Evolutionary conservation across 108 stramenopile genomes (phyloP).

Genomic region (Pseudonitzschia delicatissima): DNA sequence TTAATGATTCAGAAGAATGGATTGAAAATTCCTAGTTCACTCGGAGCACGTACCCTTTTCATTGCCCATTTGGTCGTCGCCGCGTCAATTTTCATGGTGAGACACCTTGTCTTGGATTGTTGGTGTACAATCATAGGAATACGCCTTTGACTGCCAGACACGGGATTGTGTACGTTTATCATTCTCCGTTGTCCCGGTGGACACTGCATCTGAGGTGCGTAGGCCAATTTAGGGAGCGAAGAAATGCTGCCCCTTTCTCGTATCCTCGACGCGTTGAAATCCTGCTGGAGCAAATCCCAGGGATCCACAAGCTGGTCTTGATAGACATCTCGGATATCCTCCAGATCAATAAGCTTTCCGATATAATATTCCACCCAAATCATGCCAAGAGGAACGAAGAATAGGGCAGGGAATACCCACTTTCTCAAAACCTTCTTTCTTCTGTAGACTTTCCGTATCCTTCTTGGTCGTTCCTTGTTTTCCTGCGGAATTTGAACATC

Average conservation of each 20-base stretch:
- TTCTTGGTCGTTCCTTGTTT: slow-evolving; percentile 3
- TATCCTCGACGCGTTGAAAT: not conserved
- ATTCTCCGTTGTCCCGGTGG: slow-evolving; percentile 16
- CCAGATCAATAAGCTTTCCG: slow-evolving; percentile 13
- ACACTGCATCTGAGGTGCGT: slow-evolving; percentile 7
- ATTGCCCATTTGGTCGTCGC: slow-evolving; percentile 17
- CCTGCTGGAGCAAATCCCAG: slow-evolving; percentile 16
- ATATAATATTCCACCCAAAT: slow-evolving; percentile 26
- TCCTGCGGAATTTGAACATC: no score
- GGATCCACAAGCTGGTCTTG: slow-evolving; percentile 25
- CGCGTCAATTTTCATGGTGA: slow-evolving; percentile 10
- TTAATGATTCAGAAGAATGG: not conserved
- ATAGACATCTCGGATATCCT: slow-evolving; percentile 22
- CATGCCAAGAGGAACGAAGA: slow-evolving; percentile 22
- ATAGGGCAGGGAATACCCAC: slow-evolving; percentile 17
- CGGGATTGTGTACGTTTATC: slow-evolving; percentile 24
- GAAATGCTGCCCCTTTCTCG: not conserved
- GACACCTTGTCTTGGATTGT: slow-evolving; percentile 16
- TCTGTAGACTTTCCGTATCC: slow-evolving; percentile 8
- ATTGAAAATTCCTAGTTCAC: not conserved
- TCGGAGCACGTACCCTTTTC: not conserved
- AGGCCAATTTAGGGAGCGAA: not conserved
- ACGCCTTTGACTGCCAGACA: not conserved
- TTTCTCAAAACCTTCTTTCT: slow-evolving; percentile 12
- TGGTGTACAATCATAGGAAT: slow-evolving; percentile 33